A percentile compares a stretch with the other conserved stretches of the same genome.
Evolutionary conservation across 306 rosid species (phyloP).

Genomic region (Begonia loranthoides): DNA sequence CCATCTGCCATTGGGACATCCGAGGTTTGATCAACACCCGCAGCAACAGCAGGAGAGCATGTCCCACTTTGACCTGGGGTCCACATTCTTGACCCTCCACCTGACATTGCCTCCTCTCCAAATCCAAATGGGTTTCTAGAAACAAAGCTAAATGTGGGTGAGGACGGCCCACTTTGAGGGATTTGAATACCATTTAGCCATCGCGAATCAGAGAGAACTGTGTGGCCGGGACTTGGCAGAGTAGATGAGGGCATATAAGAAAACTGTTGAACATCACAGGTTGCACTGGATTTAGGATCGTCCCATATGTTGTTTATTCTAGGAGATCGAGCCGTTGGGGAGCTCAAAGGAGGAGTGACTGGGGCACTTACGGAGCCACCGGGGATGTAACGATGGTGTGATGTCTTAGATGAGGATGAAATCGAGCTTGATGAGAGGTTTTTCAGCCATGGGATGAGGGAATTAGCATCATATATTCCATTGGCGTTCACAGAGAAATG

Average conservation of each 20-base stretch:
- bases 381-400: conserved; percentile 30
- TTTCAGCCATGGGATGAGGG: conserved; percentile 56
- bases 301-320: conserved; percentile 39
- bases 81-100: conserved; percentile 40
- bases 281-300: conserved; percentile 22
- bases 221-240: conserved; percentile 45
- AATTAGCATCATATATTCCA: conserved; percentile 36
- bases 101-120: conserved; percentile 28
- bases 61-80: conserved; percentile 55
- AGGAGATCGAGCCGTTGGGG: conserved; percentile 44
- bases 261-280: conserved; percentile 33
- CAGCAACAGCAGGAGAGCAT: conserved; percentile 37
- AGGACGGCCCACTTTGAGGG: conserved; percentile 45
- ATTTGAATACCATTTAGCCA: conserved; percentile 39
- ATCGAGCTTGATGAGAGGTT: conserved; percentile 43
- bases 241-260: conserved; percentile 40
- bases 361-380: conserved; percentile 54
- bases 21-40: conserved; percentile 22
- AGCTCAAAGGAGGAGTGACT: conserved; percentile 52
- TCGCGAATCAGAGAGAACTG: conserved; percentile 31
- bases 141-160: conserved; percentile 50
- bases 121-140: conserved; percentile 34
- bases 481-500: conserved; percentile 26
- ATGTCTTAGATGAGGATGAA: conserved; percentile 33
- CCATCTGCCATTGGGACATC: conserved; percentile 51